A percentile compares a stretch with the other conserved stretches of the same genome.
Conservation (phyloP, 2,329 filamentous ascomycete genomes). For the Rugonectria rugulosa region DNA sequence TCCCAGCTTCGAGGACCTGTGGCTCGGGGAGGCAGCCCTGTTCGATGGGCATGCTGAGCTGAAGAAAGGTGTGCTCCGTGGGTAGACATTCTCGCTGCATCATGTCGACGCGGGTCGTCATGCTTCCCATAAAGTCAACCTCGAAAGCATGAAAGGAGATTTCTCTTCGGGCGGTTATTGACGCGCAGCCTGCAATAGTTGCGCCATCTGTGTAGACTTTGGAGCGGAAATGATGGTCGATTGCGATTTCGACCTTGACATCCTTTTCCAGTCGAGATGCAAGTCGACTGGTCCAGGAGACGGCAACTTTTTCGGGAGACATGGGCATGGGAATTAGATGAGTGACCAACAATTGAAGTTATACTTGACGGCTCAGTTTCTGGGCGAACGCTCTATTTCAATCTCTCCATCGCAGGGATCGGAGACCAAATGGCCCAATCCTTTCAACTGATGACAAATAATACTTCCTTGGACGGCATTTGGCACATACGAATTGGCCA, state of each 20-base stretch:
- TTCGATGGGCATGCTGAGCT: constrained; percentile 27
- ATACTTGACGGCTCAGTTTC: not conserved
- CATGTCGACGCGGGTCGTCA: constrained; percentile 17
- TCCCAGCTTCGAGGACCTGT: constrained; percentile 13
- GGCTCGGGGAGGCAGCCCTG: constrained; percentile 7
- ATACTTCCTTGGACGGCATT: too few species aligned
- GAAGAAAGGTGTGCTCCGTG: constrained; percentile 24
- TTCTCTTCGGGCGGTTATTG: constrained; percentile 13
- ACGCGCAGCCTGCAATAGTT: constrained; percentile 20
- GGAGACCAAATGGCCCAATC: too few species aligned
- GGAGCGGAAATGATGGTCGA: constrained; percentile 30
- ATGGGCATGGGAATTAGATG: not conserved
- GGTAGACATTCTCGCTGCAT: constrained; percentile 25
- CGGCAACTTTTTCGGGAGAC: not conserved
- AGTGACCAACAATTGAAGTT: not conserved
- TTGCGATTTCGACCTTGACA: constrained; percentile 18
- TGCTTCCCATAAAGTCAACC: constrained; percentile 18
- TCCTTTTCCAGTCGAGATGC: not conserved
- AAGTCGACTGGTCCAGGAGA: not conserved
- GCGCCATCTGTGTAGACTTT: constrained; percentile 32
- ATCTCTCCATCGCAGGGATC: too few species aligned
- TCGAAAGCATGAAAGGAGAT: constrained; percentile 23
- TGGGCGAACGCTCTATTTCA: too few species aligned
- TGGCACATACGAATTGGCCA: too few species aligned
- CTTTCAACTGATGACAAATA: too few species aligned